phyloP scores from a whole-genome alignment of 2,329 filamentous ascomycete genomes.

The Aspergillus fischeri region DNA sequence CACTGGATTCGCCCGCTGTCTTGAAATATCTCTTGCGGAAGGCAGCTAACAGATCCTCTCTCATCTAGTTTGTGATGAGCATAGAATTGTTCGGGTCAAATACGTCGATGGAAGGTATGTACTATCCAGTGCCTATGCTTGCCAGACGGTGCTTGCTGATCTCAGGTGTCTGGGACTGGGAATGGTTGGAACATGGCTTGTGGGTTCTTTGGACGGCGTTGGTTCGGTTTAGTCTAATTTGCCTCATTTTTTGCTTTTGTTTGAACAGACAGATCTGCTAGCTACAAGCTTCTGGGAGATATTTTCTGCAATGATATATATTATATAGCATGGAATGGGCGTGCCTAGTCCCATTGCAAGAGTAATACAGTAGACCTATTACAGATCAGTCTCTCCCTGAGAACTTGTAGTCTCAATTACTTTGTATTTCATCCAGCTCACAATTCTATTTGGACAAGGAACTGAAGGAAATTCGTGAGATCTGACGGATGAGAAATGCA shows the following conservation, averaged over 20 bases:
- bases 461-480: not conserved
- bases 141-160: not conserved
- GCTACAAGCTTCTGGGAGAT: not conserved
- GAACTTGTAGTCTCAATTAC: not conserved
- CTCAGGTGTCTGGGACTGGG: not conserved
- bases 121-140: not conserved
- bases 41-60: not conserved
- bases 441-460: not conserved
- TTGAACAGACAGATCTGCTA: not conserved
- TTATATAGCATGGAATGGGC: not conserved
- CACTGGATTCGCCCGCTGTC: not conserved
- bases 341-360: not conserved
- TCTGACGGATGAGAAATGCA: not conserved
- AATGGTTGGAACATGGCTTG: not conserved
- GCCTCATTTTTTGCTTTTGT: not conserved
- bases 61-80: not conserved
- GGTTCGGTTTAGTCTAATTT: not conserved
- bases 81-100: not conserved
- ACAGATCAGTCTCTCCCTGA: not conserved
- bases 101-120: not conserved
- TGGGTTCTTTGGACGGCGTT: not conserved
- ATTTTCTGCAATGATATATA: not conserved
- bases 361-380: not conserved
- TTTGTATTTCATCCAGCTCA: not conserved
- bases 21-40: not conserved